A percentile compares a stretch with the other conserved stretches of the same genome.
Evolutionary conservation across 768 basidiomycete genomes (phyloP).

Genomic region (Hemileccinum impolitum): DNA sequence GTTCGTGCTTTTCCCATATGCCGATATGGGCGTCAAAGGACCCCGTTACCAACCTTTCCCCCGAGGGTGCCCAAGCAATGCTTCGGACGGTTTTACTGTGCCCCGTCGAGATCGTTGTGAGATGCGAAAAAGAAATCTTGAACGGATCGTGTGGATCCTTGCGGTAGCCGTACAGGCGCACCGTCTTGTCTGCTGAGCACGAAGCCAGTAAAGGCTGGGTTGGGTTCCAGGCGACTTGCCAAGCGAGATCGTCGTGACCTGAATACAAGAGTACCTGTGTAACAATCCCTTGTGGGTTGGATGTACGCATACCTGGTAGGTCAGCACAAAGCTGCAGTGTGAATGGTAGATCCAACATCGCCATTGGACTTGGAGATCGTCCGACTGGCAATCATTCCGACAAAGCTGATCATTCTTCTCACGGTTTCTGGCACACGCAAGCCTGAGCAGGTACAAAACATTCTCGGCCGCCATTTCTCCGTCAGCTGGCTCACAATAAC

Average conservation of each 20-base stretch:
- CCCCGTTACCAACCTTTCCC: constrained; percentile 81
- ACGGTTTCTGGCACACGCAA: too few relatives aligned
- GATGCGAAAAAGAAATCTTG: constrained; percentile 39
- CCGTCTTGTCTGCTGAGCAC: constrained; percentile 92
- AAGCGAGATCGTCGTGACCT: constrained; percentile 83
- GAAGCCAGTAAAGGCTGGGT: constrained; percentile 78
- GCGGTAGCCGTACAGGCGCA: constrained; percentile 77
- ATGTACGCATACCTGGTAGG: constrained; percentile 19
- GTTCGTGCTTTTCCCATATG: constrained; percentile 76
- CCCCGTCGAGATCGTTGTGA: constrained; percentile 72
- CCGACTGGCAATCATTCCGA: too few relatives aligned
- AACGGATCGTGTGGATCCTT: constrained; percentile 22
- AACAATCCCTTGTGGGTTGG: too few relatives aligned
- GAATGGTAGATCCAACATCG: constrained; percentile 14
- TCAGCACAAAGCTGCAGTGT: constrained; percentile 21
- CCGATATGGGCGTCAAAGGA: constrained; percentile 93
- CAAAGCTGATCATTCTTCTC: too few relatives aligned
- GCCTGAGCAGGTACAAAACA: too few relatives aligned
- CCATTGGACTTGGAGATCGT: constrained; percentile 11
- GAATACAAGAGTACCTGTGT: neutral
- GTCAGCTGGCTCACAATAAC: too few relatives aligned
- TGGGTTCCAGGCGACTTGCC: constrained; percentile 90
- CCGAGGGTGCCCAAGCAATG: constrained; percentile 87
- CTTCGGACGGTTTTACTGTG: constrained; percentile 87
- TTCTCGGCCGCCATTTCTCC: too few relatives aligned